Conservation (phyloP, 306 rosid species). For the Cucumis hystrix region DNA sequence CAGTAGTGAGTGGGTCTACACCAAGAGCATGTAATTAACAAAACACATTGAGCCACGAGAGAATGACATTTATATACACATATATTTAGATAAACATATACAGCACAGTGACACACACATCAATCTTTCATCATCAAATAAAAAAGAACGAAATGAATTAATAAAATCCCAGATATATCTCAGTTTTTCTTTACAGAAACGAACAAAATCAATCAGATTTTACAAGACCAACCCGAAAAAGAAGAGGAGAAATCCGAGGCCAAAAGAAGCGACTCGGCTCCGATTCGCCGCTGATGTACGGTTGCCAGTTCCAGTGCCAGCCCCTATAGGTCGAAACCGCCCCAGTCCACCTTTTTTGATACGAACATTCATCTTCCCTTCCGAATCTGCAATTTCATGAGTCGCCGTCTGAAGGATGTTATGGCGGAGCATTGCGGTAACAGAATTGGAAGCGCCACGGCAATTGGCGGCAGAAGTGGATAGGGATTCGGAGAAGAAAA, state of each 20-base stretch:
- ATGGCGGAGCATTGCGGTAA: not conserved
- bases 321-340: not conserved
- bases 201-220: not conserved
- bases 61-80: too few species aligned
- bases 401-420: not conserved
- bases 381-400: not conserved
- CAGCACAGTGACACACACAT: too few species aligned
- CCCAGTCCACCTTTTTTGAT: not conserved
- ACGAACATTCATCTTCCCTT: not conserved
- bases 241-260: not conserved
- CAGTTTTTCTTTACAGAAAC: too few species aligned
- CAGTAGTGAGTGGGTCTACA: too few species aligned
- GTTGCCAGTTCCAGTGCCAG: not conserved
- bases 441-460: not conserved
- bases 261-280: not conserved
- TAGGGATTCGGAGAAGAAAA: not conserved
- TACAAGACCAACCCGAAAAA: not conserved
- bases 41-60: too few species aligned
- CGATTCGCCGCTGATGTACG: not conserved
- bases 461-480: not conserved
- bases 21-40: too few species aligned
- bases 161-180: too few species aligned
- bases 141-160: too few species aligned
- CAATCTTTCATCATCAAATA: too few species aligned
- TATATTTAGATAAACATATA: too few species aligned